A percentile compares a stretch with the other conserved stretches of the same genome.
Evolutionary conservation across 2,329 filamentous ascomycete genomes (phyloP).

Genomic region (Coleophoma cylindrospora): DNA sequence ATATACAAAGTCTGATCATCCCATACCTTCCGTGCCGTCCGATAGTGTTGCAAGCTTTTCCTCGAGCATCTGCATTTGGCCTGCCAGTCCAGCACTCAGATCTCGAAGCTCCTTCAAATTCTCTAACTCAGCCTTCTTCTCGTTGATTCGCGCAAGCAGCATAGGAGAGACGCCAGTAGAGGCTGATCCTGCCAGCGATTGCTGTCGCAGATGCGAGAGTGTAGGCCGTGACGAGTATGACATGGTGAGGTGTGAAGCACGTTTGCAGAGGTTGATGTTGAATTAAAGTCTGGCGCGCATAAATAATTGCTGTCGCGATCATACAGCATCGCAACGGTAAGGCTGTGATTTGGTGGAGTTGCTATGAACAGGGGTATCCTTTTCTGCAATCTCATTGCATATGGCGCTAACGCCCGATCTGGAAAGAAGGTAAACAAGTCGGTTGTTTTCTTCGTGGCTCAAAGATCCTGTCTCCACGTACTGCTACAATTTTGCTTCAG

Average conservation of each 20-base stretch:
- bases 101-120: conserved; percentile 73
- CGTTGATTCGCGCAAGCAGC: conserved; percentile 70
- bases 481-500: neutral
- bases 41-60: conserved; percentile 73
- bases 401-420: conserved; percentile 1
- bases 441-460: conserved; percentile 2
- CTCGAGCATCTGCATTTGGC: conserved; percentile 78
- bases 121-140: conserved; percentile 81
- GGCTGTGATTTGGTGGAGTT: neutral
- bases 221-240: conserved; percentile 47
- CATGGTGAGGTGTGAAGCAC: conserved; percentile 32
- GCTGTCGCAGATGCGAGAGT: conserved; percentile 62
- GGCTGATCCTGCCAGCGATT: conserved; percentile 45
- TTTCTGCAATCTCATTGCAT: neutral
- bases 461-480: no score
- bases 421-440: conserved; percentile 23
- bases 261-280: neutral
- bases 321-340: neutral
- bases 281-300: neutral
- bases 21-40: conserved; percentile 72
- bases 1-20: neutral
- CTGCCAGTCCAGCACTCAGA: conserved; percentile 71
- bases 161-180: conserved; percentile 60
- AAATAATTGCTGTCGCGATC: neutral
- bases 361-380: neutral